Conservation (phyloP, 495 filamentous ascomycete genomes). For the Neurospora africana region DNA sequence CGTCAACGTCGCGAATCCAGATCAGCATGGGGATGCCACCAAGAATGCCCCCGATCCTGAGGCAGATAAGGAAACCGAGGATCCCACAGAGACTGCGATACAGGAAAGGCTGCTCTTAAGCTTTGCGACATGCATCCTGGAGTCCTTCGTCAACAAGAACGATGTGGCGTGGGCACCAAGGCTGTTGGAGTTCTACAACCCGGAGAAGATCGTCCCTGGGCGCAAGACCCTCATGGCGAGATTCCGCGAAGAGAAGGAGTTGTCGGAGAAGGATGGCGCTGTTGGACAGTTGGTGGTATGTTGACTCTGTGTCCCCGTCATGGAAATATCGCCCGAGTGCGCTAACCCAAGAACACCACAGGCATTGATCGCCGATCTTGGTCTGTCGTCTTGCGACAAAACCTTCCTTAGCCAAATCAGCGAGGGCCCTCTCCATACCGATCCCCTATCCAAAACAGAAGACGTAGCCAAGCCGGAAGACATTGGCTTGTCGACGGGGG, state of each 20-base stretch:
- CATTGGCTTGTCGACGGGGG: slow-evolving; percentile 65
- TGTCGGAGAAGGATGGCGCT: slow-evolving; percentile 57
- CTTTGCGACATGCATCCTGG: slow-evolving; percentile 75
- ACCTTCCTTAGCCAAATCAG: slow-evolving; percentile 22
- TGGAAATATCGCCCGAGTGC: background rate
- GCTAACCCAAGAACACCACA: slow-evolving; percentile 17
- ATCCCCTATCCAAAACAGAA: slow-evolving; percentile 30
- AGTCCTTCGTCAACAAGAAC: slow-evolving; percentile 62
- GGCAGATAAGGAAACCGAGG: slow-evolving; percentile 44
- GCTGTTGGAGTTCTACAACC: slow-evolving; percentile 60
- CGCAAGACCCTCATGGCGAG: slow-evolving; percentile 47
- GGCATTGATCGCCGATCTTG: slow-evolving; percentile 65
- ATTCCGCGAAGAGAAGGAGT: slow-evolving; percentile 50
- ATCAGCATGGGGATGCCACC: slow-evolving; percentile 30
- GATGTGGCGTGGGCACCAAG: slow-evolving; percentile 65
- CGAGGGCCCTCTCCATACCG: slow-evolving; percentile 18
- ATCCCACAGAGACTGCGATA: slow-evolving; percentile 50
- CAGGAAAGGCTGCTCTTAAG: slow-evolving; percentile 67
- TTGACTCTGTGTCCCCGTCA: slow-evolving; percentile 2
- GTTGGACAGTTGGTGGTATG: slow-evolving; percentile 67
- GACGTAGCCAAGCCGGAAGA: slow-evolving; percentile 42
- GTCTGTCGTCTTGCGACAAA: slow-evolving; percentile 25
- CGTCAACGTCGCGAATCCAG: slow-evolving; percentile 42
- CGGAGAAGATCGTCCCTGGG: slow-evolving; percentile 46
- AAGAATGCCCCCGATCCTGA: slow-evolving; percentile 73